phyloP scores from a whole-genome alignment of 73 alveolate genomes.

The Paramecium bursaria region DNA sequence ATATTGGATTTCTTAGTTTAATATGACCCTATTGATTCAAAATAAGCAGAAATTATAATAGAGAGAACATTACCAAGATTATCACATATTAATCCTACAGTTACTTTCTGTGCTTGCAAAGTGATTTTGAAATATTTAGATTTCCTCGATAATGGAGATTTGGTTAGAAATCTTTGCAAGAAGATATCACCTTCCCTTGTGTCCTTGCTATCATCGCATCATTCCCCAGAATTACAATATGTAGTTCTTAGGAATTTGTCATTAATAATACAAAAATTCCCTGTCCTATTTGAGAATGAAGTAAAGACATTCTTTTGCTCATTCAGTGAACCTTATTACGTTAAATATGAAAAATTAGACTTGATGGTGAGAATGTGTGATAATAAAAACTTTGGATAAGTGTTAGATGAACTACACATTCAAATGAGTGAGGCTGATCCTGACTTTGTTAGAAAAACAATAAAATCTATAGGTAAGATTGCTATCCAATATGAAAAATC shows the following conservation, averaged over 20 bases:
- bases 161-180: conserved; percentile 86
- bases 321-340: conserved; percentile 92
- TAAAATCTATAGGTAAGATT: conserved; percentile 88
- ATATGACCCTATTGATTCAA: conserved; percentile 76
- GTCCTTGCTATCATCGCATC: conserved; percentile 83
- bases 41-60: conserved; percentile 80
- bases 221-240: conserved; percentile 92
- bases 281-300: conserved; percentile 89
- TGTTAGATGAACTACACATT: conserved; percentile 86
- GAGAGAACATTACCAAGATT: conserved; percentile 90
- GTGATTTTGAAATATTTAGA: conserved; percentile 89
- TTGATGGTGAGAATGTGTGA: conserved; percentile 89
- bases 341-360: conserved; percentile 93
- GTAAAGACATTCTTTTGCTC: conserved; percentile 92
- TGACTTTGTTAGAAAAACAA: conserved; percentile 86
- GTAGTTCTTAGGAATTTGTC: conserved; percentile 88
- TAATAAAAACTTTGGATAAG: conserved; percentile 83
- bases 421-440: conserved; percentile 92
- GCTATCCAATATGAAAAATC: conserved; percentile 93
- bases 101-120: conserved; percentile 89
- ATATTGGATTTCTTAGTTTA: conserved; percentile 88
- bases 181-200: conserved; percentile 89
- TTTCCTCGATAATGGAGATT: conserved; percentile 84
- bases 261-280: conserved; percentile 90
- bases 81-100: conserved; percentile 91